Conservation (phyloP, 2,329 filamentous ascomycete species). For the Ophiostoma himal-ulmi region DNA sequence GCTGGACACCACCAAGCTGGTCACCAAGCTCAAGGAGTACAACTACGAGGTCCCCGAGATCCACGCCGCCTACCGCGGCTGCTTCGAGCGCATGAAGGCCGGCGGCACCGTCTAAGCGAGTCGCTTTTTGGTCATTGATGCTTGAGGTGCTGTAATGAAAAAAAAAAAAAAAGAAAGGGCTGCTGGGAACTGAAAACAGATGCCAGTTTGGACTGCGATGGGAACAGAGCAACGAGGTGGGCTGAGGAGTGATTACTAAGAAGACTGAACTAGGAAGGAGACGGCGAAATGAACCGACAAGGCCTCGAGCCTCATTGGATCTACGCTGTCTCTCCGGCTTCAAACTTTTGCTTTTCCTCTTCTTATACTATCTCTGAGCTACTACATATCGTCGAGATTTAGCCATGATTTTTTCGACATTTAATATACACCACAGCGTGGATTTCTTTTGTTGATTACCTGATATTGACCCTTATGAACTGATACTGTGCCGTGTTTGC, state of each 20-base stretch:
- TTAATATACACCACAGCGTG: conserved; percentile 20
- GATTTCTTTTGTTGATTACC: conserved; percentile 13
- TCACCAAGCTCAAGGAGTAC: conserved; percentile 55
- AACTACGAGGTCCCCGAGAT: conserved; percentile 54
- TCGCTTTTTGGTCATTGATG: background rate
- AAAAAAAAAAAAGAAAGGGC: background rate
- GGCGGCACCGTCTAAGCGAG: conserved; percentile 44
- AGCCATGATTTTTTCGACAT: conserved; percentile 17
- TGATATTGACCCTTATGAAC: background rate
- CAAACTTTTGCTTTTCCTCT: background rate
- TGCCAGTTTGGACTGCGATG: background rate
- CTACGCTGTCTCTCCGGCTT: background rate
- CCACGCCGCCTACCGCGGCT: conserved; percentile 54
- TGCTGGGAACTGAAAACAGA: conserved; percentile 2
- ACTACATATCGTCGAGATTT: conserved; percentile 14
- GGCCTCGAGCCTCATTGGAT: background rate
- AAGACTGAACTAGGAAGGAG: background rate
- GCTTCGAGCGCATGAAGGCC: conserved; percentile 59
- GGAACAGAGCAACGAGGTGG: background rate
- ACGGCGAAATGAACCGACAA: background rate
- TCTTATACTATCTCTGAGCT: background rate
- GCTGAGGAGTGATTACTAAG: background rate
- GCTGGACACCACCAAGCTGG: conserved; percentile 57
- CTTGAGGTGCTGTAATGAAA: background rate
- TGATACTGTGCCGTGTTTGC: too few species aligned